Evolutionary conservation across 768 basidiomycete species (phyloP).

Genomic region (Melanogaster broomeanus): DNA sequence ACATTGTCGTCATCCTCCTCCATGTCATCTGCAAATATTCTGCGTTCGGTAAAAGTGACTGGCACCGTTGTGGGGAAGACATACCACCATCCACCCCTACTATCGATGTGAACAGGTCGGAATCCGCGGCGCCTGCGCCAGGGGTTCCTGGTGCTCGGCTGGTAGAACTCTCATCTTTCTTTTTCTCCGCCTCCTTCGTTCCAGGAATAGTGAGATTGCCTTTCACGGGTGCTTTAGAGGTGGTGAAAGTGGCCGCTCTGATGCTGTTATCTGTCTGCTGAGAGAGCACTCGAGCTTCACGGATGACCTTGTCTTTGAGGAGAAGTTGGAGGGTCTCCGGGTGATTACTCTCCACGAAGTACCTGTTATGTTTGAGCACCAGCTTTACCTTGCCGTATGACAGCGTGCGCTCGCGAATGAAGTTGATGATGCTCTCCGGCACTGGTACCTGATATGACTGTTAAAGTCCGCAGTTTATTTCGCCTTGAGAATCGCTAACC

Average conservation of each 20-base stretch:
- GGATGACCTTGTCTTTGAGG: constrained; percentile 83
- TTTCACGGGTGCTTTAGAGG: constrained; percentile 78
- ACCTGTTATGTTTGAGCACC: constrained; percentile 96
- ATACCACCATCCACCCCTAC: constrained; percentile 89
- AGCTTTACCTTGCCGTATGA: constrained; percentile 99
- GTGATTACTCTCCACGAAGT: constrained; percentile 94
- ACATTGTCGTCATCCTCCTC: constrained; percentile 98
- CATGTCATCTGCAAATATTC: constrained; percentile 74
- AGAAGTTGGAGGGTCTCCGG: constrained; percentile 89
- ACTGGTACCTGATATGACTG: constrained; percentile 72
- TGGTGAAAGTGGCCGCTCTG: constrained; percentile 75
- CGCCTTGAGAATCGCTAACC: constrained; percentile 31
- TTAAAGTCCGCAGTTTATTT: constrained; percentile 6
- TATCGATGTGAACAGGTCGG: constrained; percentile 92
- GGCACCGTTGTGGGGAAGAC: constrained; percentile 21
- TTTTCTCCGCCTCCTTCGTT: constrained; percentile 71
- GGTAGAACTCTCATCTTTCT: constrained; percentile 57
- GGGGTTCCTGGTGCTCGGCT: constrained; percentile 29
- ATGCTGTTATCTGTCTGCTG: constrained; percentile 70
- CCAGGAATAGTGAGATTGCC: constrained; percentile 88
- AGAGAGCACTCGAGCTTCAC: constrained; percentile 80
- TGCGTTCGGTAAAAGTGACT: neutral
- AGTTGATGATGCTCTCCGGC: constrained; percentile 79
- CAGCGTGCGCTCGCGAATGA: constrained; percentile 90
- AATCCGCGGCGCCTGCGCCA: constrained; percentile 46